Evolutionary conservation across 371 early-diverging fungal species (phyloP), one percentile per base, ranked within the genome.

Genomic region (Haplosporangium sp.): DNA sequence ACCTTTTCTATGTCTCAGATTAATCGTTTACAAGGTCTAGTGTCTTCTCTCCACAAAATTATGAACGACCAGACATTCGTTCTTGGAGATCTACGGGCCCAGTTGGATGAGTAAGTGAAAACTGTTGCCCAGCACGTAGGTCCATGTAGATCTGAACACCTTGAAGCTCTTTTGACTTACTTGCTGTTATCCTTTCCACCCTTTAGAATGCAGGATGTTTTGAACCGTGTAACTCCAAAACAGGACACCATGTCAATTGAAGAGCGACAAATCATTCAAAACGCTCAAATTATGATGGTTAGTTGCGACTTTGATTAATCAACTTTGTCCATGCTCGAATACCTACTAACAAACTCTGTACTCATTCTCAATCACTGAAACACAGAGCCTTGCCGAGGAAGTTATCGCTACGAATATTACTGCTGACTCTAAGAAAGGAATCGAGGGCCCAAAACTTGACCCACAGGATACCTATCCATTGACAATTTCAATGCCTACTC

Each of bases 61-160:
- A 67, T 84, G 63, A 75, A 60, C 45, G 74, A 83, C 60, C 84
- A 84, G 61, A 72, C 76, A 3, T 77, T 78, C 59, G 76, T 77
- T 27, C 69, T 76, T 69, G 68, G 68, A 44, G 84, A 78, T 69
- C 65, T 84, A 5, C 74, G 65, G 61, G 62, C 72, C 27, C 84
- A 84, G 48, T 38, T 84, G 35, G 65, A 78, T 48, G 83, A 84
- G 84, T 84, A 72, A 50, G 84, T 52, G 55, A 39, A 61, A 27
- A 27, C 27, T 27, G 27, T 27, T 27, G 27, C 27, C 27, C 27
- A 27, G 27, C 27, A 27, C 27, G 27, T 27, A 27, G 27, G 27
- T 27, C 27, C 27, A 27, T 27, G 27, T 27, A 1, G 27, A 27
- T 27, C 27, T 27, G 27, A 27, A 27, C 19, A 44, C n/a, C 6